phyloP scores from a whole-genome alignment of 2,329 filamentous ascomycete species.

The Scedosporium aurantiacum region DNA sequence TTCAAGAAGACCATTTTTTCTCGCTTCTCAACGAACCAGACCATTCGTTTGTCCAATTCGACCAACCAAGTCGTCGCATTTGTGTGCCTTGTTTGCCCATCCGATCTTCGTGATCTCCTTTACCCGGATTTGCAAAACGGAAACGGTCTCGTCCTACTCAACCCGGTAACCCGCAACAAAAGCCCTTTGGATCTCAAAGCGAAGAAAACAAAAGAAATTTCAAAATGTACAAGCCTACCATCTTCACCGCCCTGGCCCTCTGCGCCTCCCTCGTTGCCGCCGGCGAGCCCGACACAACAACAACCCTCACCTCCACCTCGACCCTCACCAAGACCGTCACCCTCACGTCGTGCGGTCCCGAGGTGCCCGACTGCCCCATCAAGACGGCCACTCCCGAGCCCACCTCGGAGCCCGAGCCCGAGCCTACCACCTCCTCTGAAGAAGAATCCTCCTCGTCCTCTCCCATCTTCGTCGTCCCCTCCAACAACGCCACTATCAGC shows the following conservation, averaged over 20 bases:
- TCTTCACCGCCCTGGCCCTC: slow-evolving; percentile 1
- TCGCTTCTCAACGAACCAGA: background rate
- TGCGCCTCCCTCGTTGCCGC: background rate
- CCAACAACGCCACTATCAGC: background rate
- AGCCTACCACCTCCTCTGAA: slow-evolving; percentile 2
- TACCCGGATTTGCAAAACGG: no score
- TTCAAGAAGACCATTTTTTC: background rate
- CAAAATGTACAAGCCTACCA: slow-evolving; percentile 1
- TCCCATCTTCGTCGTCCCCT: background rate
- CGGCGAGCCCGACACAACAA: slow-evolving; percentile 6
- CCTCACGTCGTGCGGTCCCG: slow-evolving; percentile 10
- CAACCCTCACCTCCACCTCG: slow-evolving; percentile 10
- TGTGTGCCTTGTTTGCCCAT: no score
- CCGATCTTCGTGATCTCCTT: background rate
- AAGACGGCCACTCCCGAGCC: slow-evolving; percentile 6
- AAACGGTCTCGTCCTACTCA: background rate
- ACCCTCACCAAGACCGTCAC: slow-evolving; percentile 10
- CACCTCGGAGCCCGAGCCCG: slow-evolving; percentile 6
- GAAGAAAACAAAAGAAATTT: background rate
- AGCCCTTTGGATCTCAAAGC: background rate
- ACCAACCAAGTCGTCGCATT: no score
- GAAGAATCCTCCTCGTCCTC: background rate
- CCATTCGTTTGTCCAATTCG: background rate
- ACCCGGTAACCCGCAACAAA: background rate
- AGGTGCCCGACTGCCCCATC: slow-evolving; percentile 10